These are phyloP conservation scores for Metschnikowia drakensbergensis DNA, from an alignment of 805 yeast species.

Conservation along the genomic window DNA sequence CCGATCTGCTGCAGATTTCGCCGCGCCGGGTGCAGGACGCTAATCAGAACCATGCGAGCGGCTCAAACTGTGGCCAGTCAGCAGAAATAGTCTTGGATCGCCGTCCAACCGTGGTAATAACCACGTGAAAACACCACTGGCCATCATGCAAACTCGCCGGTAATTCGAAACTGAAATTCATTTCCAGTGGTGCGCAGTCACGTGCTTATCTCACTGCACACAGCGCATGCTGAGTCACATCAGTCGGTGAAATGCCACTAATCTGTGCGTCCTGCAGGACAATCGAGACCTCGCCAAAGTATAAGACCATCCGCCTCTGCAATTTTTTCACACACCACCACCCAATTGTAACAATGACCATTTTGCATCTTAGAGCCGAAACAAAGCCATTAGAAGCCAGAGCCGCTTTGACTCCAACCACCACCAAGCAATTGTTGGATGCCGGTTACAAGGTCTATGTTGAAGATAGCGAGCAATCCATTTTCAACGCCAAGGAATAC, in stretches of 20 bases:
- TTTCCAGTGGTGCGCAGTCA: background rate
- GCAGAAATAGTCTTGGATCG: too few relatives aligned
- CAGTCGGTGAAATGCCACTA: background rate
- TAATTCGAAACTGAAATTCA: too few relatives aligned
- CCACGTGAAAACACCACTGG: too few relatives aligned
- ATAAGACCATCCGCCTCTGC: background rate
- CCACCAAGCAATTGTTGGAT: constrained; percentile 75
- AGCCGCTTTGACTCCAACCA: constrained; percentile 92
- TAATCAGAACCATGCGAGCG: background rate
- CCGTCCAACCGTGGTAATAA: too few relatives aligned
- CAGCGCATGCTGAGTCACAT: constrained; percentile 2
- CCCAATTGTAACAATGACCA: constrained; percentile 34
- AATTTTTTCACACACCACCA: background rate
- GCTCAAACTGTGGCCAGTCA: background rate
- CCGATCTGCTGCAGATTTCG: background rate
- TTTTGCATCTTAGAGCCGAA: constrained; percentile 90
- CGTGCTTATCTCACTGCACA: constrained; percentile 5
- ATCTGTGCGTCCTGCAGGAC: constrained; percentile 1
- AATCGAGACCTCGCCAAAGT: background rate
- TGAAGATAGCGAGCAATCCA: constrained; percentile 82
- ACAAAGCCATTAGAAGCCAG: constrained; percentile 96
- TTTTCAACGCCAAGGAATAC: constrained; percentile 74
- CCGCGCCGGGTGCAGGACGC: constrained; percentile 1
- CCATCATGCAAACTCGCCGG: too few relatives aligned
- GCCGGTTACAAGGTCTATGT: constrained; percentile 88